Conservation (phyloP, 306 rosid genomes). For the Pyrus pyrifolia region DNA sequence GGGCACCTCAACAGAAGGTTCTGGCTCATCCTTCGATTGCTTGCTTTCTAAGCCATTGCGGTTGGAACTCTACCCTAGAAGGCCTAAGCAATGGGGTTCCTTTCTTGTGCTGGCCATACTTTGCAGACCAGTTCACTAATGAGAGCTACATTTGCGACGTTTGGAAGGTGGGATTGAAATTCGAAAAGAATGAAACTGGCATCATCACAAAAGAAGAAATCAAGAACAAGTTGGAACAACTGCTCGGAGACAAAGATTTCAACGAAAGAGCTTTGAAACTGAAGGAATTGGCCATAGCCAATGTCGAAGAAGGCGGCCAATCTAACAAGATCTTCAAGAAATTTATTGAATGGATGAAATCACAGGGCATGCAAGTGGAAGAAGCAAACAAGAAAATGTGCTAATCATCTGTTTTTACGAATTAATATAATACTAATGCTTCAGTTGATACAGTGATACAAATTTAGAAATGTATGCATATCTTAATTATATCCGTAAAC, state of each 20-base stretch:
- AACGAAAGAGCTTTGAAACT: conserved; percentile 2
- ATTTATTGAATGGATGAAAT: conserved; percentile 32
- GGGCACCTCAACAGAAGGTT: conserved; percentile 38
- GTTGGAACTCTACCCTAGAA: conserved; percentile 46
- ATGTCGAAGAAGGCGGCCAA: conserved; percentile 18
- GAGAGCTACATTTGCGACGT: conserved; percentile 17
- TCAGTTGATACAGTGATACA: not conserved
- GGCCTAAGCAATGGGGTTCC: conserved; percentile 21
- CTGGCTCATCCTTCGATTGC: conserved; percentile 30
- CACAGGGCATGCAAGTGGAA: conserved; percentile 5
- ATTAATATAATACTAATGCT: not conserved
- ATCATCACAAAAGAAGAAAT: conserved; percentile 7
- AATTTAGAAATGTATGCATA: not conserved
- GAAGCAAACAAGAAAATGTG: too few species aligned
- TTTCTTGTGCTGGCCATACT: conserved; percentile 33
- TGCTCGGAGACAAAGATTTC: conserved; percentile 9
- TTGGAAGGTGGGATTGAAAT: conserved; percentile 20
- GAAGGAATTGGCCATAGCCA: conserved; percentile 18
- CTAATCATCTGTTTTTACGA: not conserved
- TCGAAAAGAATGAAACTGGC: not conserved
- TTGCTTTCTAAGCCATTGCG: conserved; percentile 47
- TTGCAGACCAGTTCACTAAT: conserved; percentile 12
- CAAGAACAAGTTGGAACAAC: conserved; percentile 13
- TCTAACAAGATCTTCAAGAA: conserved; percentile 17
- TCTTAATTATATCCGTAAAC: not conserved